Base-by-base conservation (phyloP, 768 basidiomycete species). In the Boletus sensibilis region DNA sequence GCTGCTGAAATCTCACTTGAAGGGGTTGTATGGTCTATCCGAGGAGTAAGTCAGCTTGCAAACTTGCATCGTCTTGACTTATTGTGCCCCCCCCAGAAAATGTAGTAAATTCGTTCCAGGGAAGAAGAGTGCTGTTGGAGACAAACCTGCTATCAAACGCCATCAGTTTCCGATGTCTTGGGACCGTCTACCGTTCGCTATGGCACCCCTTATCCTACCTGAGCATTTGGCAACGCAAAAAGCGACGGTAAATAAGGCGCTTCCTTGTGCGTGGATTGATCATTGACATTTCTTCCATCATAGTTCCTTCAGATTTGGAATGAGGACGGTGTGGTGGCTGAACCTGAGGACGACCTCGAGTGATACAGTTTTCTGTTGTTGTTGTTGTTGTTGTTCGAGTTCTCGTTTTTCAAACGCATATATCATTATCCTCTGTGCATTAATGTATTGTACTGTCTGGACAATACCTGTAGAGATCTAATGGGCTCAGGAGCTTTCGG, bases 61-160 rank as follows among this genome's bases (percentile, higher is more conserved):
- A 23, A 50, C 59, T 23, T 18, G 23, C 12, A 37, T 23, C n/a
- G 11, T 50, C 18, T 18, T 18, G 25, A 50, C 52, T 61, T 1
- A 57, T 11, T 2, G 13, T 18, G 14, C 27, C 8, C n/a, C 8
- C 21, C 5, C 4, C 55, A 97, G 94, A 42, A 98, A 97, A 90
- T 94, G 94, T 61, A 78, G 81, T 44, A 98, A 94, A 72, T 97
- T 90, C 67, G 80, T 86, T 5, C 72, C 86, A 5, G 89, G 89
- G 20, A 98, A 98, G 80, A 98, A 98, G 74, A 92, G 85, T 52
- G 84, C 91, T 0, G 70, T 88, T 3, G 95, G 95, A 1, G 96
- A 99, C 71, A 90, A 86, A 66, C 80, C 89, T 14, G 90, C 86
- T 5, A 70, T 76, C 2, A 85, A 82, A 62, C 82, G 83, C 27